Conservation (phyloP, 1,284 basidiomycete genomes). For the Thelephora terrestris region DNA sequence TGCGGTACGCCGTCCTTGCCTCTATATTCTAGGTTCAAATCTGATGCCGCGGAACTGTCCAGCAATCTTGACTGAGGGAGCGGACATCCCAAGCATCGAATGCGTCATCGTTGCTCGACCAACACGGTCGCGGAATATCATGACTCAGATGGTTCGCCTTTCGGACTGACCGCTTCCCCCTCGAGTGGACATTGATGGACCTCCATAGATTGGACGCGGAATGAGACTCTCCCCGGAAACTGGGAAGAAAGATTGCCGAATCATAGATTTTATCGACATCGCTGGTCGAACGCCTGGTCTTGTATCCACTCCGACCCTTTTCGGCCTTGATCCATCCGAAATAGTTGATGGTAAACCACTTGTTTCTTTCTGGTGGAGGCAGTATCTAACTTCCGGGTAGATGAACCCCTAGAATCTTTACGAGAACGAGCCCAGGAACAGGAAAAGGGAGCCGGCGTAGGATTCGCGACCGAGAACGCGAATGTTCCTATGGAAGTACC, state of each 20-base stretch:
- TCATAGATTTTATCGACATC: conserved; percentile 90
- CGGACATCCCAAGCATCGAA: conserved; percentile 89
- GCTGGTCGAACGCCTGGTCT: conserved; percentile 61
- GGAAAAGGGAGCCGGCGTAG: conserved; percentile 3
- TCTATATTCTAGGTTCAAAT: not conserved
- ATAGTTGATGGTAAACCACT: conserved; percentile 46
- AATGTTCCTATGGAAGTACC: conserved; percentile 31
- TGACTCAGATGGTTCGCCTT: conserved; percentile 81
- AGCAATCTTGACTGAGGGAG: conserved; percentile 89
- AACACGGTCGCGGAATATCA: conserved; percentile 82
- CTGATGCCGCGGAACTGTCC: not conserved
- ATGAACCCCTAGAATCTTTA: conserved; percentile 40
- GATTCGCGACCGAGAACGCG: not conserved
- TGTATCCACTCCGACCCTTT: conserved; percentile 75
- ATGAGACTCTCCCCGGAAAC: conserved; percentile 79
- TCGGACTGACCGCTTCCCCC: not conserved
- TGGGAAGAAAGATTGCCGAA: conserved; percentile 77
- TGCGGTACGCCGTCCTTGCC: conserved; percentile 49
- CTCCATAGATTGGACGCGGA: conserved; percentile 76
- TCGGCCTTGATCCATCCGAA: conserved; percentile 74
- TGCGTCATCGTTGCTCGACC: conserved; percentile 83
- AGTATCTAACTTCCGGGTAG: conserved; percentile 22
- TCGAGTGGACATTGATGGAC: not conserved
- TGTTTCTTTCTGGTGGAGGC: not conserved
- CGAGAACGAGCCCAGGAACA: conserved; percentile 28